A percentile compares a stretch with the other conserved stretches of the same genome.
Evolutionary conservation across 1,139 yeast genomes (phyloP).

Genomic region (Taphrina communis): DNA sequence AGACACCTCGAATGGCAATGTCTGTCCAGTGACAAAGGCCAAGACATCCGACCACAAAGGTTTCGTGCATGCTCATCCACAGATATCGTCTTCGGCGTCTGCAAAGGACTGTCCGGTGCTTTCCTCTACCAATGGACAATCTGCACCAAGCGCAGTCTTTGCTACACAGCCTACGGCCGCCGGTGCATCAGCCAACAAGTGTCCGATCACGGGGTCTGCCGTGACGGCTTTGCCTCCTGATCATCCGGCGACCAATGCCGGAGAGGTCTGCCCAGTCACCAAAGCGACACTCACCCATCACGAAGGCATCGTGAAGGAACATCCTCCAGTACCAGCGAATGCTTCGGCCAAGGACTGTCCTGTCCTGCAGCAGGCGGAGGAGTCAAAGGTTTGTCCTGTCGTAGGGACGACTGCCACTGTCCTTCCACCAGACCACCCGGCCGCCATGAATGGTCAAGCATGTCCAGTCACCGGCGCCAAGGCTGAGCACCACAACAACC

Average conservation of each 20-base stretch:
- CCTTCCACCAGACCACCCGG: slow-evolving; percentile 33
- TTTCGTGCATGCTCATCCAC: slow-evolving; percentile 28
- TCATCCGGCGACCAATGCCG: slow-evolving; percentile 35
- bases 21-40: slow-evolving; percentile 37
- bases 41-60: slow-evolving; percentile 27
- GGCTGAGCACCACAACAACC: slow-evolving; percentile 28
- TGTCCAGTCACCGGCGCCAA: slow-evolving; percentile 35
- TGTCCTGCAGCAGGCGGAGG: slow-evolving; percentile 28
- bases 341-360: slow-evolving; percentile 35
- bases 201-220: slow-evolving; percentile 36
- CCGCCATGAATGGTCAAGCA: slow-evolving; percentile 13
- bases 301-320: slow-evolving; percentile 29
- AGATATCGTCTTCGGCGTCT: slow-evolving; percentile 8
- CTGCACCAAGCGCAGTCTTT: slow-evolving; percentile 7
- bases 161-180: neutral
- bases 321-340: slow-evolving; percentile 23
- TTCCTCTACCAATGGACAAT: neutral
- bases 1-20: slow-evolving; percentile 16
- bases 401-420: slow-evolving; percentile 26
- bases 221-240: slow-evolving; percentile 35
- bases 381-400: slow-evolving; percentile 36
- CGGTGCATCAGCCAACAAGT: slow-evolving; percentile 12
- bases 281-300: slow-evolving; percentile 34
- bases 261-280: slow-evolving; percentile 38
- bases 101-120: slow-evolving; percentile 31